Percentiles rank a stretch among this genome's conserved stretches.
Conservation (phyloP, 306 rosid species). For the Cucurbita maxima region DNA sequence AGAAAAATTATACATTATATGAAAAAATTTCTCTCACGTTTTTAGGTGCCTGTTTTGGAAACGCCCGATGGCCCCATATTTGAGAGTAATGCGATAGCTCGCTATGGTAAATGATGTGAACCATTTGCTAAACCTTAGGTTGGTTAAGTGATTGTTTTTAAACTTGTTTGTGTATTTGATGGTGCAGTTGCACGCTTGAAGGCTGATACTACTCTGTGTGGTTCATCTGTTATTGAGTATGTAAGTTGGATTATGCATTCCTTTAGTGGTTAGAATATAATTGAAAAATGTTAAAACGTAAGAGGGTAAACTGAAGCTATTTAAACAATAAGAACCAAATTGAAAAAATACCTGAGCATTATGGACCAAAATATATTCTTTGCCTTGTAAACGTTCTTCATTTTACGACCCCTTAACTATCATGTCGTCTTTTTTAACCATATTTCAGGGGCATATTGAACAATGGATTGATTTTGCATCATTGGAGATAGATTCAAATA, state of each 20-base stretch:
- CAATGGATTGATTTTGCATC: slow-evolving; percentile 82
- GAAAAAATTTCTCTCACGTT: not conserved
- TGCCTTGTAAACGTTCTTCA: not conserved
- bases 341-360: not conserved
- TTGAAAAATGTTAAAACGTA: not conserved
- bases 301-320: not conserved
- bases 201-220: slow-evolving; percentile 30
- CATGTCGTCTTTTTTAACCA: not conserved
- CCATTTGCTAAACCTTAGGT: not conserved
- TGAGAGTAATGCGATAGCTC: slow-evolving; percentile 82
- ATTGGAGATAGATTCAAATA: slow-evolving; percentile 43
- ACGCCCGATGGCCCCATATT: slow-evolving; percentile 65
- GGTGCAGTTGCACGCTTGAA: slow-evolving; percentile 52
- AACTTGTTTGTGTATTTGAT: slow-evolving; percentile 1
- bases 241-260: slow-evolving; percentile 14
- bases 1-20: not conserved
- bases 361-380: not conserved
- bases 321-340: not conserved
- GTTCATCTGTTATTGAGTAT: slow-evolving; percentile 42
- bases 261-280: not conserved
- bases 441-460: slow-evolving; percentile 55
- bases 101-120: slow-evolving; percentile 31
- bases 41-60: slow-evolving; percentile 63
- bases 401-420: not conserved
- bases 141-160: not conserved